Evolutionary conservation across 805 yeast genomes (phyloP).

Genomic region (Lachancea quebecensis): DNA sequence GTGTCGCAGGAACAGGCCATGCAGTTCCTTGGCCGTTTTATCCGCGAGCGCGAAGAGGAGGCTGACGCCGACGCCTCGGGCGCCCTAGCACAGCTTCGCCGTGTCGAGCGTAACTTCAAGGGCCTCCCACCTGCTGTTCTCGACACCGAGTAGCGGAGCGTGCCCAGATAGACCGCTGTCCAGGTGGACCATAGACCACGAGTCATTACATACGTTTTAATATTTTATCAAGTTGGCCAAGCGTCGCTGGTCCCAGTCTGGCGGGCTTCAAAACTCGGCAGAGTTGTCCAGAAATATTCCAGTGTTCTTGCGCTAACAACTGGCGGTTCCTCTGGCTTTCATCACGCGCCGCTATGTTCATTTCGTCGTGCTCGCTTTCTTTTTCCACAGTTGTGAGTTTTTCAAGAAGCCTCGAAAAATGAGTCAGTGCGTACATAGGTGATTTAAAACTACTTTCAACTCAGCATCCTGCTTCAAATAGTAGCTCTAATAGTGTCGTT

Average conservation of each 20-base stretch:
- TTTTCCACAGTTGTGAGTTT: not conserved
- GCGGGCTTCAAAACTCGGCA: too few species aligned
- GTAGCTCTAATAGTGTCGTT: too few species aligned
- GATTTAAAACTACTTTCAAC: too few species aligned
- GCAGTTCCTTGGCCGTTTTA: constrained; percentile 24
- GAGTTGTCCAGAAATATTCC: too few species aligned
- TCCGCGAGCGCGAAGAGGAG: constrained; percentile 21
- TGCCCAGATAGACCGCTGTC: not conserved
- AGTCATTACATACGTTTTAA: not conserved
- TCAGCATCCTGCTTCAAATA: too few species aligned
- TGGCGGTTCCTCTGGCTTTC: too few species aligned
- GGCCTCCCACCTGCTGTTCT: constrained; percentile 61
- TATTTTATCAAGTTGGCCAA: too few species aligned
- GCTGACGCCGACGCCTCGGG: constrained; percentile 8
- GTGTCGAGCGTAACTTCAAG: constrained; percentile 71
- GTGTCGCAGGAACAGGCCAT: constrained; percentile 24
- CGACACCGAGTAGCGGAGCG: constrained; percentile 4
- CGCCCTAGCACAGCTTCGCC: constrained; percentile 50
- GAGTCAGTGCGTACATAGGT: not conserved
- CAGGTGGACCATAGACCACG: not conserved
- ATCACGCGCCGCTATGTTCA: too few species aligned
- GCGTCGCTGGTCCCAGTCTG: too few species aligned
- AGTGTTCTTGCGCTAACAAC: too few species aligned
- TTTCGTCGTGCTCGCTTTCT: not conserved
- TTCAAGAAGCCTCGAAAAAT: not conserved